Base-by-base conservation (phyloP, 1,139 yeast species). In the Candida tropicalis region DNA sequence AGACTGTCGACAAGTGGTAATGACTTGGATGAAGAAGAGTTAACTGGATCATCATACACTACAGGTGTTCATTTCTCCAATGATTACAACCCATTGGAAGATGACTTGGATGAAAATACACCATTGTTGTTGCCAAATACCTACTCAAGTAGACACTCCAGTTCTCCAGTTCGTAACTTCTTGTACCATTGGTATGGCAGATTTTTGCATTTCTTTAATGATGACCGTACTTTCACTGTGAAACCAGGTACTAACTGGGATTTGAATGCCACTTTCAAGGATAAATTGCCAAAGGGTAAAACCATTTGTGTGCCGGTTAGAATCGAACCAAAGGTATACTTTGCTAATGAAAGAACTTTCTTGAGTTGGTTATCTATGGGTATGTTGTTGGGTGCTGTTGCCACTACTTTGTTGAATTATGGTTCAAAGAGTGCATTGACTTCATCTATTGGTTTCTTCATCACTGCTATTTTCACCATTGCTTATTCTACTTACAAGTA, bases 391-490 rank as follows among this genome's bases (percentile, higher is more conserved):
- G 85, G 87, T 36, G 87, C 85, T 43, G 83, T 90, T 8, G 87
- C 90, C 1, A 82, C 84, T 13, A 70, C 90, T 1, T 70, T 86
- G 51, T 68, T 86, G 55, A 82, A 83, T 48, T 86, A 82, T 60
- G 93, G 95, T 55, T 78, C 81, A 46, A 68, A 70, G 40, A 68
- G 82, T 34, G 83, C 97, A 0, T 73, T 89, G 55, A 76, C 88
- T 36, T 96, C 97, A 0, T 84, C 97, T 1, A 75, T 89, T 44
- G 95, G 96, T n/a, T 93, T 93, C 66, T 90, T 87, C 66, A 46
- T 87, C 16, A 82, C 95, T 20, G 89, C 98, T 0, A 71, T 89
- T 31, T 68, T 81, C 48, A 84, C 95, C 10, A 78, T 91, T 46
- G 44, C 73, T 15, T 91, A 91, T 63, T 79, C 97, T n/a, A 77